Base-by-base conservation (phyloP, 805 yeast genomes). In the Metschnikowia corniflorae region DNA sequence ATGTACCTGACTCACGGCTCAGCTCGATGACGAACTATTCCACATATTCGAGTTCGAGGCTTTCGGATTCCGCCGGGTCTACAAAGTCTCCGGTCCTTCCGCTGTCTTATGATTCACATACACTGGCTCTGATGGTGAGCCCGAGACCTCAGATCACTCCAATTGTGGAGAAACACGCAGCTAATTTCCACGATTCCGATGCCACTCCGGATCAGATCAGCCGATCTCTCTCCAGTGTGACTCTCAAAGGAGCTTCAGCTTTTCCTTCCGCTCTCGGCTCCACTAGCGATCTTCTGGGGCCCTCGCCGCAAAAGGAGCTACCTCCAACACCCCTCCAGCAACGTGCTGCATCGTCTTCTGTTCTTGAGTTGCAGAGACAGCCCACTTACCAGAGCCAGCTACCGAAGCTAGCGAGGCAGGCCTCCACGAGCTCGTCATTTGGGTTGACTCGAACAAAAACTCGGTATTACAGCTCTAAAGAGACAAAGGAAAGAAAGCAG, bases 401-500 rank as follows among this genome's bases (percentile, higher is more conserved):
- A 8, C 42, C 42, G n/a, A 17, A 32, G 14, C 39, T 42, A 18
- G 14, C 43, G 5, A 29, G 46, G 12, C 44, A 36, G 10, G 35
- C 30, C 29, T 24, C 47, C 5, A 36, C 52, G 7, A 30, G 40
- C 15, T 45, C 52, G 13, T 42, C 53, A 7, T 51, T 57, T 8
- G 39, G 53, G 12, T 50, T 67, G 17, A 30, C 55, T 3, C 50
- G 71, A 36, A 43, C 67, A 7, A 67, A 67, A 40, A 54, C 69
- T 1, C 57, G 58, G 25, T 67, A 48, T 46, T 39, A 60, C 31
- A 58, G 55, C 37, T 54, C 63, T 4, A 51, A 57, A 33, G 70
- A 67, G 43, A 53, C 60, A n/a, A 68, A 65, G 43, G 65, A 59
- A 32, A 49, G 73, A 30, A 55, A 61, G 44, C 56, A 54, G 36